Percentiles rank a stretch among this genome's conserved stretches.
phyloP scores from a whole-genome alignment of 2,329 filamentous ascomycete species.

The Botryotinia calthae region DNA sequence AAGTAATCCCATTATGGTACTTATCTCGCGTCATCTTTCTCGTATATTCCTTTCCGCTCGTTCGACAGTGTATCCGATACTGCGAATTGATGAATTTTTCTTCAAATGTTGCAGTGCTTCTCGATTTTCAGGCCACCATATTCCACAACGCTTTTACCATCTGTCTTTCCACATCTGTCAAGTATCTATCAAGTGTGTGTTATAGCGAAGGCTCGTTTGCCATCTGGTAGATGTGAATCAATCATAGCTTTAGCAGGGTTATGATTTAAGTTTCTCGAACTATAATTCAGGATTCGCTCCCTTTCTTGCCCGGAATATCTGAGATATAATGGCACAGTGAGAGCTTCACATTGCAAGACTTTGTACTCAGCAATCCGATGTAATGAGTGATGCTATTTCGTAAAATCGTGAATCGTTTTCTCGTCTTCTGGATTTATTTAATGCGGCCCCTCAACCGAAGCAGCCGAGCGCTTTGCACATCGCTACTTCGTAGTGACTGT shows the following conservation, averaged over 20 bases:
- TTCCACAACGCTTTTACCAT: background rate
- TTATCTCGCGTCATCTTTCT: background rate
- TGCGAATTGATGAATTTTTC: background rate
- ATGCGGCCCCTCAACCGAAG: background rate
- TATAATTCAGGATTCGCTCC: rapidly evolving
- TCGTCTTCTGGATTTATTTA: background rate
- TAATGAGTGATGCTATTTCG: rapidly evolving
- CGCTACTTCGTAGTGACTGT: rapidly evolving
- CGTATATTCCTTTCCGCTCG: background rate
- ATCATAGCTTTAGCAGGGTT: background rate
- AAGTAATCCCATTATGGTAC: background rate
- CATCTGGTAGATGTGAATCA: too few species aligned
- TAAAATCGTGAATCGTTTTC: rapidly evolving
- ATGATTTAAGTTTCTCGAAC: background rate
- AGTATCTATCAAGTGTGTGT: too few species aligned
- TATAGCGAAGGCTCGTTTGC: too few species aligned
- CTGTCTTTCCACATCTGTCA: background rate
- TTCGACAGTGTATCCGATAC: background rate
- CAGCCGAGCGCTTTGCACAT: rapidly evolving
- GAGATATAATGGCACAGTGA: rapidly evolving
- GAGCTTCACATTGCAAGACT: background rate
- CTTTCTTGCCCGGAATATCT: rapidly evolving
- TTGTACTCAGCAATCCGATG: rapidly evolving
- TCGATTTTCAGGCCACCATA: background rate
- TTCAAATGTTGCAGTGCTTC: background rate